Evolutionary conservation across 352 stramenopile species (phyloP).

Genomic region (Saprolegnia diclina): DNA sequence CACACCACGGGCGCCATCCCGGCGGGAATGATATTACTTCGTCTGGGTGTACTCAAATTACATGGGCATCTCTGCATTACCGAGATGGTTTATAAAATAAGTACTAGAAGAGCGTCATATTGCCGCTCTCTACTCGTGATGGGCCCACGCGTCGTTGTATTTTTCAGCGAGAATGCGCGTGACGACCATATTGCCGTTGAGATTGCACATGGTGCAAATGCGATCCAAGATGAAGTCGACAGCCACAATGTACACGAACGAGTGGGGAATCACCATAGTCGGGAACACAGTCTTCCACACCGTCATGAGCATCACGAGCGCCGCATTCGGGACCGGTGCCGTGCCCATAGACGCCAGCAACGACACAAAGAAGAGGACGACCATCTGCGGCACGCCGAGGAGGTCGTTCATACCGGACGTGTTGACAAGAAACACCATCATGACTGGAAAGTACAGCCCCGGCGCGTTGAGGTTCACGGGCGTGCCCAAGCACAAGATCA

Average conservation of each 20-base stretch:
- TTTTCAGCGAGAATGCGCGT: conserved; percentile 44
- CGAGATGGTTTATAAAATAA: neutral
- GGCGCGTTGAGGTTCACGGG: conserved; percentile 36
- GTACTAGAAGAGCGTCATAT: neutral
- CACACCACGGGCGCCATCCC: too few species aligned
- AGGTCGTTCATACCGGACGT: conserved; percentile 49
- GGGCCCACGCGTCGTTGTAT: neutral
- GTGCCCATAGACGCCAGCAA: conserved; percentile 58
- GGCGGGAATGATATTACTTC: too few species aligned
- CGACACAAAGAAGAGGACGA: conserved; percentile 36
- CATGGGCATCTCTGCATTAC: neutral
- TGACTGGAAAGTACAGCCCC: conserved; percentile 34
- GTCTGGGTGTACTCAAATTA: neutral
- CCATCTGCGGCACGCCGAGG: conserved; percentile 38
- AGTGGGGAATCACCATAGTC: neutral
- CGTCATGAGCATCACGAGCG: conserved; percentile 54
- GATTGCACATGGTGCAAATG: conserved; percentile 49
- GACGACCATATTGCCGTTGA: conserved; percentile 54
- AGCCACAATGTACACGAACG: conserved; percentile 36
- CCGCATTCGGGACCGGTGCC: conserved; percentile 50
- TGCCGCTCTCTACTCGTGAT: neutral
- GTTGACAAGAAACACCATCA: conserved; percentile 50
- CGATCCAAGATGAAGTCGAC: conserved; percentile 60
- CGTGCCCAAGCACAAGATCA: conserved; percentile 35
- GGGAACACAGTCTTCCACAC: conserved; percentile 71